These are phyloP conservation scores for Zymoseptoria crescenta DNA, from an alignment of 2,329 filamentous ascomycete genomes.

Conservation along the genomic window DNA sequence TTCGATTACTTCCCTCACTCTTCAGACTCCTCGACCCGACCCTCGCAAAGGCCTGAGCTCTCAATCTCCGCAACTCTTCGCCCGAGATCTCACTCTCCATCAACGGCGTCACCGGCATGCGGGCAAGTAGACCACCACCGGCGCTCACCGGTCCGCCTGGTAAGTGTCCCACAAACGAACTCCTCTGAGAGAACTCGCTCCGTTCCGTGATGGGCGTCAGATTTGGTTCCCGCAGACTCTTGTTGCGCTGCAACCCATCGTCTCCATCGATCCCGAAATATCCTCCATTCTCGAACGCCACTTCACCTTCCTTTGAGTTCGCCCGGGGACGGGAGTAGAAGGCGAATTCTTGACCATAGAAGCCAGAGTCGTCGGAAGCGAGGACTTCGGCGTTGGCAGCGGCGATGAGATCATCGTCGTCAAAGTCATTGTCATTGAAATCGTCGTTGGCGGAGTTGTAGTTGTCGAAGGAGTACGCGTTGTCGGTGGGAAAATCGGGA, in stretches of 20 bases:
- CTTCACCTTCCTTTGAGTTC: slow-evolving; percentile 40
- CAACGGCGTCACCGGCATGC: slow-evolving; percentile 33
- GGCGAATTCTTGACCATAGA: slow-evolving; percentile 93
- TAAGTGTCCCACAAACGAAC: slow-evolving; percentile 60
- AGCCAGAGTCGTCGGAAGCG: slow-evolving; percentile 84
- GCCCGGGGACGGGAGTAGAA: slow-evolving; percentile 63
- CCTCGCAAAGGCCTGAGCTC: slow-evolving; percentile 46
- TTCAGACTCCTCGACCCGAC: slow-evolving; percentile 30
- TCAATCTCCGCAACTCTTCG: slow-evolving; percentile 32
- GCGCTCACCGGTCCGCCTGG: slow-evolving; percentile 48
- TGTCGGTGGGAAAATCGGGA: slow-evolving; percentile 20
- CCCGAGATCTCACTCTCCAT: slow-evolving; percentile 21
- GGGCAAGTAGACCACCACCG: slow-evolving; percentile 62
- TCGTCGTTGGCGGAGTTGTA: slow-evolving; percentile 45
- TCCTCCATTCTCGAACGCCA: slow-evolving; percentile 68
- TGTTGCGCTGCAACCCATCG: slow-evolving; percentile 55
- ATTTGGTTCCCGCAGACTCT: slow-evolving; percentile 78
- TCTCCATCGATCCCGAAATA: slow-evolving; percentile 75
- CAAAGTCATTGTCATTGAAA: slow-evolving; percentile 44
- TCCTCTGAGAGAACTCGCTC: slow-evolving; percentile 91
- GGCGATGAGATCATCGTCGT: slow-evolving; percentile 82
- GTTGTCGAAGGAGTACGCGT: slow-evolving; percentile 31
- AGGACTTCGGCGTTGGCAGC: slow-evolving; percentile 91
- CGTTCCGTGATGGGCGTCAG: slow-evolving; percentile 93
- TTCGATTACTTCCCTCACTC: slow-evolving; percentile 14